A percentile compares a stretch with the other conserved stretches of the same genome.
Evolutionary conservation across 2,329 filamentous ascomycete genomes (phyloP).

Genomic region (Fusarium humuli): DNA sequence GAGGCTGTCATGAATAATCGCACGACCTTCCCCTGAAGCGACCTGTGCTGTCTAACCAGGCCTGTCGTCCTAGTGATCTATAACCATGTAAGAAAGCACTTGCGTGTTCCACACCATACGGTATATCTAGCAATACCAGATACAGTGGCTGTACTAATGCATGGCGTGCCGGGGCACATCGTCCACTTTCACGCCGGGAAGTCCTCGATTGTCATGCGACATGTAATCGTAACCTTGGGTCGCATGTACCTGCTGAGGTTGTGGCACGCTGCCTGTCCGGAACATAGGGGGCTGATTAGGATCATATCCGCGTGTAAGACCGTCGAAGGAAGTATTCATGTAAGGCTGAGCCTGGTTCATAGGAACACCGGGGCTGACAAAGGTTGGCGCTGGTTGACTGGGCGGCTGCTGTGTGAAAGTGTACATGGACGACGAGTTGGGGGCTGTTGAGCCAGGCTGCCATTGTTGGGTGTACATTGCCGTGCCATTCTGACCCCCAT

Average conservation of each 20-base stretch:
- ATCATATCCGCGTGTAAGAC: conserved; percentile 51
- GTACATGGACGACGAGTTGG: conserved; percentile 59
- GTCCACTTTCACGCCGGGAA: conserved; percentile 50
- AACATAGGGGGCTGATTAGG: conserved; percentile 50
- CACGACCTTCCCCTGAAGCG: conserved; percentile 26
- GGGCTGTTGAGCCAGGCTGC: conserved; percentile 58
- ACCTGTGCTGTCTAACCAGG: conserved; percentile 50
- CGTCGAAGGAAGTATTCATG: conserved; percentile 52
- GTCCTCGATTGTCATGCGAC: conserved; percentile 49
- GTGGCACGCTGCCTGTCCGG: conserved; percentile 48
- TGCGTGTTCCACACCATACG: conserved; percentile 8
- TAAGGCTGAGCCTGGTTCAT: conserved; percentile 51
- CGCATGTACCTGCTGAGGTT: conserved; percentile 45
- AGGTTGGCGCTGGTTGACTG: conserved; percentile 47
- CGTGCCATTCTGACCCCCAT: conserved; percentile 52
- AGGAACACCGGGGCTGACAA: conserved; percentile 49
- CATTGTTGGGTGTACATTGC: conserved; percentile 59
- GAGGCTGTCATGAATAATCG: conserved; percentile 16
- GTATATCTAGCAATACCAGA: conserved; percentile 2
- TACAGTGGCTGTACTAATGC: conserved; percentile 36
- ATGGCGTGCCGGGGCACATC: conserved; percentile 46
- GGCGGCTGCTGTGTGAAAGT: conserved; percentile 57
- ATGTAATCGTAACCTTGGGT: conserved; percentile 53
- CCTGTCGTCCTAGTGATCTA: conserved; percentile 41
- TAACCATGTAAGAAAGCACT: conserved; percentile 26